phyloP scores from a whole-genome alignment of 2,329 filamentous ascomycete species.

The Colletotrichum coccodes region DNA sequence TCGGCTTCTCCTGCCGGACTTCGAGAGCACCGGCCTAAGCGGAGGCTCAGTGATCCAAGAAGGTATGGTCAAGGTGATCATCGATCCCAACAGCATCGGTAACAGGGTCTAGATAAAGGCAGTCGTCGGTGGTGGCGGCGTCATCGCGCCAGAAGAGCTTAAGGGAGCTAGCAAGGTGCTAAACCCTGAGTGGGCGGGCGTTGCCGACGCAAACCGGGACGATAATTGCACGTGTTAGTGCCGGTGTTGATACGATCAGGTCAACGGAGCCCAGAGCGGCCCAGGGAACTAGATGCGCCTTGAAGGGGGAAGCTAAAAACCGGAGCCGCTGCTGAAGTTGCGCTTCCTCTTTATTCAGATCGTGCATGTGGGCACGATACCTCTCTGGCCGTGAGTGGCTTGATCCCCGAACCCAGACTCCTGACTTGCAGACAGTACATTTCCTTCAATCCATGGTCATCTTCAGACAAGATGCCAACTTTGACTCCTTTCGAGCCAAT shows the following conservation, averaged over 20 bases:
- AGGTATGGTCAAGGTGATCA: slow-evolving; percentile 47
- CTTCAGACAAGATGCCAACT: slow-evolving; percentile 68
- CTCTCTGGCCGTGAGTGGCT: slow-evolving; percentile 56
- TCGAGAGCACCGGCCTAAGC: slow-evolving; percentile 69
- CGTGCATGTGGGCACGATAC: slow-evolving; percentile 64
- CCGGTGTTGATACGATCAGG: slow-evolving; percentile 60
- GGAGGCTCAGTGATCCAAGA: slow-evolving; percentile 65
- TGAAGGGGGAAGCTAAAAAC: slow-evolving; percentile 52
- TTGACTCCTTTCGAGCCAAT: slow-evolving; percentile 54
- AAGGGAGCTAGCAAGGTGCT: slow-evolving; percentile 65
- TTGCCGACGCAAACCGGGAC: slow-evolving; percentile 73
- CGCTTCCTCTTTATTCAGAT: slow-evolving; percentile 55
- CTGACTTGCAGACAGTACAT: slow-evolving; percentile 52
- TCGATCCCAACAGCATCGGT: slow-evolving; percentile 72
- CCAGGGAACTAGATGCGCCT: too few relatives aligned
- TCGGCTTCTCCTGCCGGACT: slow-evolving; percentile 67
- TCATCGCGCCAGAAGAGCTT: slow-evolving; percentile 64
- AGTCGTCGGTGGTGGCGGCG: slow-evolving; percentile 70
- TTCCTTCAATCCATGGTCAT: slow-evolving; percentile 63
- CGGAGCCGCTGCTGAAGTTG: slow-evolving; percentile 57
- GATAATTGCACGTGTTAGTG: slow-evolving; percentile 68
- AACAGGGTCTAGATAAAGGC: slow-evolving; percentile 65
- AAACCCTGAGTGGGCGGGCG: slow-evolving; percentile 64
- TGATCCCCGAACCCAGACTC: background rate
- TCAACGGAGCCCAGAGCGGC: slow-evolving; percentile 54